Percentiles rank a stretch among this genome's conserved stretches.
phyloP scores from a whole-genome alignment of 1,284 basidiomycete species.

The Boletus subluridellus region DNA sequence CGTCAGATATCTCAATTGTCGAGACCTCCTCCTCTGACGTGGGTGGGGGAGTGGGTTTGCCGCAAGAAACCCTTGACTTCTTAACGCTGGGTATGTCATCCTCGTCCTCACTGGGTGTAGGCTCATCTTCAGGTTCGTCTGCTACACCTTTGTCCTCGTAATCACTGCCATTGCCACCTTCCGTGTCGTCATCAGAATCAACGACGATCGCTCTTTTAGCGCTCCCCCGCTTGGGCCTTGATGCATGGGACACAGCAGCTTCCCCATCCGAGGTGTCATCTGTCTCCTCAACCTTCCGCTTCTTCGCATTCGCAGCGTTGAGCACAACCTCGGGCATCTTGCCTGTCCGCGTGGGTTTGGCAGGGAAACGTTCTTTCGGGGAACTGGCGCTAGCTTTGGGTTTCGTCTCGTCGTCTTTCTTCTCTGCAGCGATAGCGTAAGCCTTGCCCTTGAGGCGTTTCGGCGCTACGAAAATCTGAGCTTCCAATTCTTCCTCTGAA shows the following conservation, averaged over 20 bases:
- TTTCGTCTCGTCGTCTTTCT: constrained; percentile 28
- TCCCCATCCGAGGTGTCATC: constrained; percentile 38
- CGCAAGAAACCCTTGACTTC: constrained; percentile 16
- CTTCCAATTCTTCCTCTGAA: constrained; percentile 46
- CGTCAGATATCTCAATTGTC: constrained; percentile 28
- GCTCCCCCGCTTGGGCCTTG: constrained; percentile 35
- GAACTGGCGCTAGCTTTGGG: constrained; percentile 2
- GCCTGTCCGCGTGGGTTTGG: constrained; percentile 40
- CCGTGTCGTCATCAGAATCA: constrained; percentile 44
- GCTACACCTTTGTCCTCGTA: constrained; percentile 18
- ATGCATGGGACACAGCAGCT: constrained; percentile 33
- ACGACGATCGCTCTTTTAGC: constrained; percentile 40
- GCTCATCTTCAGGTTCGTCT: constrained; percentile 21
- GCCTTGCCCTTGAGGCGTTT: constrained; percentile 74
- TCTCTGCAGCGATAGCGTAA: constrained; percentile 54
- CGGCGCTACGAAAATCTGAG: constrained; percentile 47
- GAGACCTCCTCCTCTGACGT: constrained; percentile 29
- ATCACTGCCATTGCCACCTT: constrained; percentile 21
- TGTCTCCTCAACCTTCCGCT: constrained; percentile 15
- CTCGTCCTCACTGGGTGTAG: constrained; percentile 24
- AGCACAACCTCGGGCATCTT: constrained; percentile 56
- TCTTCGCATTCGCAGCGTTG: constrained; percentile 13
- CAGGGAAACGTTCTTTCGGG: constrained; percentile 21
- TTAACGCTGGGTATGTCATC: constrained; percentile 23
- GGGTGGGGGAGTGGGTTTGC: constrained; percentile 33